Conservation (phyloP, 805 yeast genomes). For the Yueomyces sp. region DNA sequence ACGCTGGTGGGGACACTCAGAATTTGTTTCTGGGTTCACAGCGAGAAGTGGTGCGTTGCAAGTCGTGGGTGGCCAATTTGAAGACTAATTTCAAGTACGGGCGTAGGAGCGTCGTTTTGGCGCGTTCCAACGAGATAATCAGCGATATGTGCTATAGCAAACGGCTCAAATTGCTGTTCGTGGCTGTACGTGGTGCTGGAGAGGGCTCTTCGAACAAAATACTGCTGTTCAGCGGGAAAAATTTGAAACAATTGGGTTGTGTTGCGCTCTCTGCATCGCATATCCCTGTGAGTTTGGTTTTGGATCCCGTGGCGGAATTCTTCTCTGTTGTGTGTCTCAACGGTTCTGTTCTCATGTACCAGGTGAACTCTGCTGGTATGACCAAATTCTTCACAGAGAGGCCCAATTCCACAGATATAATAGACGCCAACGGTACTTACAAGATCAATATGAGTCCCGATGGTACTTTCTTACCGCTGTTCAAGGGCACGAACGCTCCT, state of each 20-base stretch:
- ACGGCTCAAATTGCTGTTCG: conserved; percentile 7
- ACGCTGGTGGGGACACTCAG: conserved; percentile 6
- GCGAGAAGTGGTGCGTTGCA: conserved; percentile 7
- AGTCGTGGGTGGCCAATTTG: conserved; percentile 7
- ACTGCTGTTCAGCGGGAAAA: conserved; percentile 7
- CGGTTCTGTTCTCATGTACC: conserved; percentile 18
- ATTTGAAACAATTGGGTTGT: conserved; percentile 5
- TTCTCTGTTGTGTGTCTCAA: conserved; percentile 17
- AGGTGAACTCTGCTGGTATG: conserved; percentile 12
- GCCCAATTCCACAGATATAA: not conserved
- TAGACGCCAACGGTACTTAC: conserved; percentile 8
- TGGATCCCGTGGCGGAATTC: conserved; percentile 18
- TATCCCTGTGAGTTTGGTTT: conserved; percentile 16
- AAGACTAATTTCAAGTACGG: not conserved
- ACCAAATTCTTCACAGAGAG: not conserved
- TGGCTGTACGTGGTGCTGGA: conserved; percentile 3
- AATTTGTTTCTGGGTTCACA: conserved; percentile 14
- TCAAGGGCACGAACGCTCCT: conserved; percentile 11
- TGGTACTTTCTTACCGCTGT: conserved; percentile 17
- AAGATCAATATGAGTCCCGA: conserved; percentile 25
- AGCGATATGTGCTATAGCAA: conserved; percentile 19
- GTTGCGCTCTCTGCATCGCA: conserved; percentile 7
- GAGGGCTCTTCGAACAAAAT: conserved; percentile 13
- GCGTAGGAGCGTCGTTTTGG: not conserved
- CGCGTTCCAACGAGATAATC: conserved; percentile 3